Evolutionary conservation across 345 rosid species (phyloP), one percentile per base, ranked within the genome.

Genomic region (Clausena lansium): DNA sequence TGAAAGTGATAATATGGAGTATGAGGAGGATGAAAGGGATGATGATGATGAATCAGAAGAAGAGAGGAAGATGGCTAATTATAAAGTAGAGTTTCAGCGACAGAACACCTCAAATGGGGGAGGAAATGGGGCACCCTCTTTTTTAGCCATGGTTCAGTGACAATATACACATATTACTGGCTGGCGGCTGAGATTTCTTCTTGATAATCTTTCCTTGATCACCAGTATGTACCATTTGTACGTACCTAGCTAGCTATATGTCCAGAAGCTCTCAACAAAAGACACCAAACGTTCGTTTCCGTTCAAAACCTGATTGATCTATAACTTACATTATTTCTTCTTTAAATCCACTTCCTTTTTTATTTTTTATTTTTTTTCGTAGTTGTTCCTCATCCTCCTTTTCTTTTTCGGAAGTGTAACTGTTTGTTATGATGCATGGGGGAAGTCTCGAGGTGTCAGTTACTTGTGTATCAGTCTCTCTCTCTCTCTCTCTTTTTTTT

Each of bases 141-240:
- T 89, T 76, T 74, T 91, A 79, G 85, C 92, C 79, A 88, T 89
- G 90, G 91, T 89, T 77, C 87, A 88, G 67, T 68, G 77, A 67
- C 27, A 74, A 6, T 57, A 25, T 25, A 28, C 4, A 13, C 2
- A 50, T 60, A 28, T 35, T 65, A 20, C 13, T 70, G 28, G 13
- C 14, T 70, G 74, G 22, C 14, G 66, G 59, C 55, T 19, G 62
- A 67, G 70, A 50, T 47, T 47, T 9, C 28, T 63, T 58, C 65
- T 71, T 63, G n/a, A 52, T 6, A n/a, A 52, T 15, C 6, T 4
- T 50, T 52, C 57, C 57, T 58, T 45, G 30, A 67, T 33, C 54
- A 38, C 66, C 32, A 63, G 77, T 30, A 30, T 81, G 84, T 82
- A 80, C 81, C 85, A 77, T 77, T 72, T 83, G 88, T 83, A 84